Evolutionary conservation across 2,329 filamentous ascomycete species (phyloP).

Genomic region (Drechslera avenae): DNA sequence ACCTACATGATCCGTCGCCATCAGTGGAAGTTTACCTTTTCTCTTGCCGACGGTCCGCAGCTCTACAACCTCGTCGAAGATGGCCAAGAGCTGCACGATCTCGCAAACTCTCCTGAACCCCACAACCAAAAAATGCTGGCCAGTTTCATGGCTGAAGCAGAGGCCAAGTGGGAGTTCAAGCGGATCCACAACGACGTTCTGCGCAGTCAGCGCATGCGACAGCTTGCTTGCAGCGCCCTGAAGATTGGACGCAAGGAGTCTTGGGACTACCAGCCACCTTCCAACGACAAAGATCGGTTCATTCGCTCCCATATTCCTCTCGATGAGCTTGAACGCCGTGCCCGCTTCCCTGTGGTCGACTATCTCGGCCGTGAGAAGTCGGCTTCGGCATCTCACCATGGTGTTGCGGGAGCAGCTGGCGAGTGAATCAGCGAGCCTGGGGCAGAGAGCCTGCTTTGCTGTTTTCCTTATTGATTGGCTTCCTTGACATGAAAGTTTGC

Average conservation of each 20-base stretch:
- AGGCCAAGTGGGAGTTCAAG: slow-evolving; percentile 79
- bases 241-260: slow-evolving; percentile 69
- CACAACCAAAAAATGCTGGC: slow-evolving; percentile 51
- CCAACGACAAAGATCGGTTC: slow-evolving; percentile 70
- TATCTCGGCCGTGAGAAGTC: slow-evolving; percentile 48
- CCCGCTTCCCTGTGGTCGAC: slow-evolving; percentile 68
- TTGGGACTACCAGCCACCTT: slow-evolving; percentile 83
- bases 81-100: slow-evolving; percentile 76
- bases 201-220: slow-evolving; percentile 76
- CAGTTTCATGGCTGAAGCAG: slow-evolving; percentile 75
- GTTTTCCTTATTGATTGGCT: background rate
- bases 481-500: background rate
- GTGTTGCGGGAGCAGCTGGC: slow-evolving; percentile 42
- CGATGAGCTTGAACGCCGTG: slow-evolving; percentile 77
- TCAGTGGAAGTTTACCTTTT: slow-evolving; percentile 88
- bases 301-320: slow-evolving; percentile 83
- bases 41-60: slow-evolving; percentile 81
- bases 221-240: slow-evolving; percentile 79
- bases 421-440: slow-evolving; percentile 26
- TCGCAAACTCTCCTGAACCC: slow-evolving; percentile 56
- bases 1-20: slow-evolving; percentile 94
- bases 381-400: slow-evolving; percentile 42
- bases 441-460: background rate
- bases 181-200: slow-evolving; percentile 76
- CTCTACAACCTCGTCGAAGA: slow-evolving; percentile 80